These are phyloP conservation scores for Apiotrichum gracile DNA, from an alignment of 1,284 basidiomycete genomes.

Conservation along the genomic window DNA sequence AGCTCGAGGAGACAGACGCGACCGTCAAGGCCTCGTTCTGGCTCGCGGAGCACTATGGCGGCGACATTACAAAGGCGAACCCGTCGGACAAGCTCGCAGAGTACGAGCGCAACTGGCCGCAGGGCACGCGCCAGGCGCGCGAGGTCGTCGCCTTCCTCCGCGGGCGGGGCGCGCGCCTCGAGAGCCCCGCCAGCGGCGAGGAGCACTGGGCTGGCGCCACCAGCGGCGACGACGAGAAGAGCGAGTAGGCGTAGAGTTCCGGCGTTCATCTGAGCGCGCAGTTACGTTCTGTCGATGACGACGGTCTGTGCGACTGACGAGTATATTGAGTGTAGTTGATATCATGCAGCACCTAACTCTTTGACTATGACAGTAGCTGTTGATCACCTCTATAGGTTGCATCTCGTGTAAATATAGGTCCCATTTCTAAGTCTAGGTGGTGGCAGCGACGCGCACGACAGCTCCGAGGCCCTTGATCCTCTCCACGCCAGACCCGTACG, in stretches of 20 bases:
- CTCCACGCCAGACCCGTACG: constrained; percentile 57
- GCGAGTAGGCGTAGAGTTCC: background rate
- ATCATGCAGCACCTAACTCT: no score
- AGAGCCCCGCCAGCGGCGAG: constrained; percentile 7
- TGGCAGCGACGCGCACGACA: background rate
- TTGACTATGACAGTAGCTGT: background rate
- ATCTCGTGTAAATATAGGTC: background rate
- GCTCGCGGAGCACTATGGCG: constrained; percentile 40
- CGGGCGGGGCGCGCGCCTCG: constrained; percentile 37
- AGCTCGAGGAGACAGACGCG: constrained; percentile 52
- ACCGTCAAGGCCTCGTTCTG: constrained; percentile 38
- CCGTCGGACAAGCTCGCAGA: constrained; percentile 21
- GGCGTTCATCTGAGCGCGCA: no score
- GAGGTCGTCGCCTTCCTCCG: constrained; percentile 45
- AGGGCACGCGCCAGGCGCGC: constrained; percentile 30
- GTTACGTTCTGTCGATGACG: no score
- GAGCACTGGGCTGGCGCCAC: constrained; percentile 29
- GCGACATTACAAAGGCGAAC: constrained; percentile 23
- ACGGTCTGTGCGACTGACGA: no score
- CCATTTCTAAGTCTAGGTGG: background rate
- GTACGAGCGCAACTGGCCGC: constrained; percentile 31
- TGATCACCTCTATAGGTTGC: background rate
- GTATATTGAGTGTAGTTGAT: no score
- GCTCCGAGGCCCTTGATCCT: background rate
- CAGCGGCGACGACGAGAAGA: constrained; percentile 9